phyloP scores from a whole-genome alignment of 176 grass and related monocot genomes.

The Rhynchospora pubera region DNA sequence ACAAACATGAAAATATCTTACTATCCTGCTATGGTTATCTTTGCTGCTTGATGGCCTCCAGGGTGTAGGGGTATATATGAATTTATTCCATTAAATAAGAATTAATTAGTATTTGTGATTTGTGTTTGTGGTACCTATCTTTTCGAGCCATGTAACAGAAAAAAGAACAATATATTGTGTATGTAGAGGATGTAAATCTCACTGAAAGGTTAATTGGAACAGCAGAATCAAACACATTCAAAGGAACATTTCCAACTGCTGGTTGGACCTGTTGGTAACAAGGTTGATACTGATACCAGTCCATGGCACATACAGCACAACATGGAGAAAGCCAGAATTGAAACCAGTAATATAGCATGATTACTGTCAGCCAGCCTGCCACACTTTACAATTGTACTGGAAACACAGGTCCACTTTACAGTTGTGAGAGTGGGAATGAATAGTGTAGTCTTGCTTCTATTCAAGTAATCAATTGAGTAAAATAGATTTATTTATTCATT shows the following conservation, averaged over 20 bases:
- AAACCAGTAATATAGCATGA: neutral
- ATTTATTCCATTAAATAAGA: neutral
- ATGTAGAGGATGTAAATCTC: neutral
- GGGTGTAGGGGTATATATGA: neutral
- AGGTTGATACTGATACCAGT: neutral
- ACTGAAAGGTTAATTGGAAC: neutral
- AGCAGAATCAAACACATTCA: neutral
- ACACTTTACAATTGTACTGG: no score
- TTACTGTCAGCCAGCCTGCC: neutral
- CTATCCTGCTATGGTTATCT: neutral
- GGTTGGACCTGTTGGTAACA: neutral
- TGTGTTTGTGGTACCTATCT: neutral
- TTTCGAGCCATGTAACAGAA: neutral
- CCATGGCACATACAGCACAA: neutral
- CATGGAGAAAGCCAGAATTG: neutral
- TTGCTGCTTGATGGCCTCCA: neutral
- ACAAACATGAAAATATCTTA: neutral
- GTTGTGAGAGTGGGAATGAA: no score
- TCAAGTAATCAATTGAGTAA: no score
- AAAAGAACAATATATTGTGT: neutral
- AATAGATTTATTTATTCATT: no score
- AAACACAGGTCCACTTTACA: no score
- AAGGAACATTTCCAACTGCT: neutral
- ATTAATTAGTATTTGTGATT: neutral
- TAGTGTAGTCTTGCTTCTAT: no score